Percentiles rank a stretch among this genome's conserved stretches.
Conservation (phyloP, 495 filamentous ascomycete genomes). For the Tuber brumale region DNA sequence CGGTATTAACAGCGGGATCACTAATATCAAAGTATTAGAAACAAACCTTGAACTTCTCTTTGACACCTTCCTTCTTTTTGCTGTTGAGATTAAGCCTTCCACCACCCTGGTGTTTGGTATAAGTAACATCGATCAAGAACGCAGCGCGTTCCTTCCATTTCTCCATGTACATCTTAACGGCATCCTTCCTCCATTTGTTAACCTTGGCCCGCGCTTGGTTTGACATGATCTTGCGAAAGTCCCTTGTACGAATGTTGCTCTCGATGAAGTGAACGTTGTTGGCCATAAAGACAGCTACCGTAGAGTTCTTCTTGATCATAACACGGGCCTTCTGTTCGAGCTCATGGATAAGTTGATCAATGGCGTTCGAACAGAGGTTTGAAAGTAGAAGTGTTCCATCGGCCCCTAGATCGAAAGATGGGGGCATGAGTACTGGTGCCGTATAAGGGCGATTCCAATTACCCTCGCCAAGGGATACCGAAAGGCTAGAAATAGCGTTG, state of each 20-base stretch:
- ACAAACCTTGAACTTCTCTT: slow-evolving; percentile 75
- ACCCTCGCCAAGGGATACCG: slow-evolving; percentile 85
- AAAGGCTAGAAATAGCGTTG: slow-evolving; percentile 78
- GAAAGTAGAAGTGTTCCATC: slow-evolving; percentile 80
- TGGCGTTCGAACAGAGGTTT: slow-evolving; percentile 76
- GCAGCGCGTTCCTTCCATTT: slow-evolving; percentile 81
- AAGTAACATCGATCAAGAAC: slow-evolving; percentile 81
- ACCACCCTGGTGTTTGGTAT: slow-evolving; percentile 62
- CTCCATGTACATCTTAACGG: slow-evolving; percentile 71
- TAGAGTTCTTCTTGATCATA: slow-evolving; percentile 68
- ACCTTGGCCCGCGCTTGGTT: slow-evolving; percentile 56
- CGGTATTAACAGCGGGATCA: slow-evolving; percentile 11
- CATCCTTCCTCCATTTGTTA: slow-evolving; percentile 81
- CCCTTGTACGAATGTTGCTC: slow-evolving; percentile 73
- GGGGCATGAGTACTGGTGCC: slow-evolving; percentile 55
- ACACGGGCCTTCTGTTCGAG: slow-evolving; percentile 68
- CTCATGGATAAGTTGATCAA: slow-evolving; percentile 67
- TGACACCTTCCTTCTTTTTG: slow-evolving; percentile 92
- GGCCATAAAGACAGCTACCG: slow-evolving; percentile 81
- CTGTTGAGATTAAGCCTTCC: slow-evolving; percentile 74
- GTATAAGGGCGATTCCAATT: slow-evolving; percentile 64
- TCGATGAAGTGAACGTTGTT: slow-evolving; percentile 85
- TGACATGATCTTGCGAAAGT: slow-evolving; percentile 67
- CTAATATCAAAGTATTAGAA: neutral
- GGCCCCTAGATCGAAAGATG: slow-evolving; percentile 78